Percentiles rank a stretch among this genome's conserved stretches.
Evolutionary conservation across 176 grass and related monocot genomes (phyloP).

Genomic region (Carex kokanica): DNA sequence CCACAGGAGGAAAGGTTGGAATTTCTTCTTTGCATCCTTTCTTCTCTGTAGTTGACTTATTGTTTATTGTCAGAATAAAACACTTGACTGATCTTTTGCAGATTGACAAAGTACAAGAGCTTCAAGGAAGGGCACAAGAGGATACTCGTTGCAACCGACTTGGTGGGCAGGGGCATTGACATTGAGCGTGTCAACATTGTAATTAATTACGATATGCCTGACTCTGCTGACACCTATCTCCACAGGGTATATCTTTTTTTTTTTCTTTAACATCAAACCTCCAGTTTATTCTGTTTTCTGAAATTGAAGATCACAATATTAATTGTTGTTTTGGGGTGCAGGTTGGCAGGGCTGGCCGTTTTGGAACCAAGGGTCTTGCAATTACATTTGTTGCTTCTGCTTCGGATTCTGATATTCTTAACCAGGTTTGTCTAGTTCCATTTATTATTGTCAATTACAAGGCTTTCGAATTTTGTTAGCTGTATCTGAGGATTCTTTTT

Average conservation of each 20-base stretch:
- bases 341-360: conserved; percentile 88
- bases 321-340: conserved; percentile 8
- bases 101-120: conserved; percentile 85
- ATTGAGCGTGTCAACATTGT: conserved; percentile 99
- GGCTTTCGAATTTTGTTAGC: neutral
- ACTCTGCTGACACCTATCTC: conserved; percentile 91
- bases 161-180: conserved; percentile 96
- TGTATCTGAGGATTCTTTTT: conserved; percentile 9
- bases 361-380: conserved; percentile 96
- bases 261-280: neutral
- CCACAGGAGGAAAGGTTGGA: conserved; percentile 80
- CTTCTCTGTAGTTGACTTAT: neutral
- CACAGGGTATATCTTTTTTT: conserved; percentile 56
- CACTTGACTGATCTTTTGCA: conserved; percentile 17
- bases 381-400: conserved; percentile 97
- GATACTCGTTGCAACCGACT: conserved; percentile 92
- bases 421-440: conserved; percentile 44
- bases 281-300: neutral
- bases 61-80: neutral
- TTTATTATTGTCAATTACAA: neutral
- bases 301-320: neutral
- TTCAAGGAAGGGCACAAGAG: conserved; percentile 99
- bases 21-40: neutral
- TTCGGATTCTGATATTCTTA: conserved; percentile 89
- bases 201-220: conserved; percentile 98